phyloP scores from a whole-genome alignment of 2,329 filamentous ascomycete species.

The Diaporthe vexans region DNA sequence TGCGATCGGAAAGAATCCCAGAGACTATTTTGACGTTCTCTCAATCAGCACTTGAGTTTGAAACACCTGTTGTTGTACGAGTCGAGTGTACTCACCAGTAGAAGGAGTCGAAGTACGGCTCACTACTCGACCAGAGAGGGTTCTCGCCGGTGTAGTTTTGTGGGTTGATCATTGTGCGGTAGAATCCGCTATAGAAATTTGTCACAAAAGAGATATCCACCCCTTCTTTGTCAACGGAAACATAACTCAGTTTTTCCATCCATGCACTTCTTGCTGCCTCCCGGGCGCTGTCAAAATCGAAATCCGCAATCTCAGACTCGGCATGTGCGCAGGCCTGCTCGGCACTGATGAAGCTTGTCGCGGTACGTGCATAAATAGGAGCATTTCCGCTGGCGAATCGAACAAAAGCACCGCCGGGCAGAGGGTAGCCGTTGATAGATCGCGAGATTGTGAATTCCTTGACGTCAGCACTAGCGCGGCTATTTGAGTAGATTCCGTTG shows the following conservation, averaged over 20 bases:
- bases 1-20: constrained; percentile 81
- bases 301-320: constrained; percentile 77
- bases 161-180: constrained; percentile 79
- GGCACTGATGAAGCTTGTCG: constrained; percentile 77
- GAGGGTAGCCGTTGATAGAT: constrained; percentile 65
- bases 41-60: constrained; percentile 36
- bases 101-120: constrained; percentile 82
- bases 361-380: constrained; percentile 74
- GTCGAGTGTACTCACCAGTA: constrained; percentile 70
- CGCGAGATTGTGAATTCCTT: constrained; percentile 63
- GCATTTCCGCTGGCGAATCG: constrained; percentile 67
- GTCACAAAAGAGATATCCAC: constrained; percentile 68
- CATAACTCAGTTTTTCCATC: constrained; percentile 71
- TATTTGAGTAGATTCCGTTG: constrained; percentile 73
- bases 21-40: constrained; percentile 55
- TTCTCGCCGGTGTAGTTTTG: constrained; percentile 84
- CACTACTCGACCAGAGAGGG: constrained; percentile 73
- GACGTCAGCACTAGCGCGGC: constrained; percentile 62
- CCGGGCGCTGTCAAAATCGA: constrained; percentile 70
- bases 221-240: constrained; percentile 66
- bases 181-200: constrained; percentile 81
- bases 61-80: too few species aligned
- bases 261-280: constrained; percentile 69
- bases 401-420: constrained; percentile 75
- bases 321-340: constrained; percentile 77